Conservation (phyloP, 768 basidiomycete species). For the Lactarius indigo region DNA sequence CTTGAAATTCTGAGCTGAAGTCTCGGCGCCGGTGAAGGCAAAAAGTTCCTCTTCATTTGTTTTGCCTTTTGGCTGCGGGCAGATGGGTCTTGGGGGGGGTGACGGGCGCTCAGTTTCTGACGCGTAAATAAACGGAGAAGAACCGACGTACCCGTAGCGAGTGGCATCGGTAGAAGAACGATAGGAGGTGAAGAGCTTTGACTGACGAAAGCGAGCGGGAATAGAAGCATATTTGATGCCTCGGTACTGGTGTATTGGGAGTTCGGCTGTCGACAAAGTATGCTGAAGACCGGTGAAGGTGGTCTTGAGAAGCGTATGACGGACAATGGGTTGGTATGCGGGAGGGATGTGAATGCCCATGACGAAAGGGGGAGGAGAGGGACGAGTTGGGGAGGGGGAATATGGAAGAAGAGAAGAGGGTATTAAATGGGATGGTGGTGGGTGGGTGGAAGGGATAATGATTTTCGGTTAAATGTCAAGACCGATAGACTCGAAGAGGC, state of each 20-base stretch:
- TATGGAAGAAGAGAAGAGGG: not conserved
- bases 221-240: constrained; percentile 77
- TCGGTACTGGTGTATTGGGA: constrained; percentile 64
- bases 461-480: not conserved
- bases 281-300: constrained; percentile 68
- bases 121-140: not conserved
- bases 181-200: constrained; percentile 56
- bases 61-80: constrained; percentile 56
- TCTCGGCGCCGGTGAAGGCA: constrained; percentile 49
- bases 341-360: constrained; percentile 21
- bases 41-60: constrained; percentile 60
- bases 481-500: not conserved
- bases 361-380: not conserved
- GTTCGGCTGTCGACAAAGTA: constrained; percentile 50
- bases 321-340: constrained; percentile 35
- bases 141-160: constrained; percentile 54
- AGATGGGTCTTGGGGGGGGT: constrained; percentile 60
- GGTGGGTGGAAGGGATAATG: not conserved
- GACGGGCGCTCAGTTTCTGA: not conserved
- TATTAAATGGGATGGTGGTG: not conserved
- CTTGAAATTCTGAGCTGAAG: constrained; percentile 51
- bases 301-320: constrained; percentile 54
- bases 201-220: constrained; percentile 74
- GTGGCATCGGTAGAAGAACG: constrained; percentile 59
- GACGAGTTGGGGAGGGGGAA: not conserved